Conservation (phyloP, 2,329 filamentous ascomycete genomes). For the Coniochaeta hoffmannii region DNA sequence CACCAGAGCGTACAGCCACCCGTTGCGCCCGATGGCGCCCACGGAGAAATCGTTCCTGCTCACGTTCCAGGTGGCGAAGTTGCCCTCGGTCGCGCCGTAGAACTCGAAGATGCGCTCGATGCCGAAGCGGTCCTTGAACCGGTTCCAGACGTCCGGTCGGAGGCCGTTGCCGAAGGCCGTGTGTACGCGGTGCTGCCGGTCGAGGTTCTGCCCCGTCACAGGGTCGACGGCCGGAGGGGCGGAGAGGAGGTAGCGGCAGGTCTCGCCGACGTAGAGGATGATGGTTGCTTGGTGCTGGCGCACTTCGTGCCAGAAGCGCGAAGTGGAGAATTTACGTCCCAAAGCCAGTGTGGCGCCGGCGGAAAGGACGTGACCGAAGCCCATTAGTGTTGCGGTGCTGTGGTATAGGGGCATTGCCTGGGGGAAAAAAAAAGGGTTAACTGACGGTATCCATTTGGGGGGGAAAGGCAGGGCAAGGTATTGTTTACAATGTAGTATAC, state of each 20-base stretch:
- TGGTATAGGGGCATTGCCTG: slow-evolving; percentile 88
- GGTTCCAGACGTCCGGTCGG: slow-evolving; percentile 77
- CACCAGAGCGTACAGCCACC: slow-evolving; percentile 50
- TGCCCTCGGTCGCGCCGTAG: slow-evolving; percentile 71
- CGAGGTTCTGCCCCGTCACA: slow-evolving; percentile 57
- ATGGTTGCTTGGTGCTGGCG: slow-evolving; percentile 63
- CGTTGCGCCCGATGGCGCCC: slow-evolving; percentile 73
- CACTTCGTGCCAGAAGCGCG: slow-evolving; percentile 69
- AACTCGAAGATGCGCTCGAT: slow-evolving; percentile 71
- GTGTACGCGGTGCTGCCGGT: slow-evolving; percentile 65
- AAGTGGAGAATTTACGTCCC: slow-evolving; percentile 71
- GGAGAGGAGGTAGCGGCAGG: slow-evolving; percentile 72
- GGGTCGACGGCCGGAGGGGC: slow-evolving; percentile 56
- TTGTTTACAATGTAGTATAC: slow-evolving; percentile 64
- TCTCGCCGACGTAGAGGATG: slow-evolving; percentile 86
- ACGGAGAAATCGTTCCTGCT: slow-evolving; percentile 63
- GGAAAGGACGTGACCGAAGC: slow-evolving; percentile 53
- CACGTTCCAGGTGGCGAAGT: slow-evolving; percentile 63
- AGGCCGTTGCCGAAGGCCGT: slow-evolving; percentile 79
- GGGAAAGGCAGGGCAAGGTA: background rate
- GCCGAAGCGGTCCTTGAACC: slow-evolving; percentile 73
- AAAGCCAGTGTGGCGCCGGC: slow-evolving; percentile 61
- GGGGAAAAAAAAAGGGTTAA: background rate
- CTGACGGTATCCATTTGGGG: background rate
- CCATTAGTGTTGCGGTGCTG: slow-evolving; percentile 67